A percentile compares a stretch with the other conserved stretches of the same genome.
These are phyloP conservation scores for Chenopodium quinoa DNA, from an alignment of 148 eudicot genomes.

Conservation along the genomic window DNA sequence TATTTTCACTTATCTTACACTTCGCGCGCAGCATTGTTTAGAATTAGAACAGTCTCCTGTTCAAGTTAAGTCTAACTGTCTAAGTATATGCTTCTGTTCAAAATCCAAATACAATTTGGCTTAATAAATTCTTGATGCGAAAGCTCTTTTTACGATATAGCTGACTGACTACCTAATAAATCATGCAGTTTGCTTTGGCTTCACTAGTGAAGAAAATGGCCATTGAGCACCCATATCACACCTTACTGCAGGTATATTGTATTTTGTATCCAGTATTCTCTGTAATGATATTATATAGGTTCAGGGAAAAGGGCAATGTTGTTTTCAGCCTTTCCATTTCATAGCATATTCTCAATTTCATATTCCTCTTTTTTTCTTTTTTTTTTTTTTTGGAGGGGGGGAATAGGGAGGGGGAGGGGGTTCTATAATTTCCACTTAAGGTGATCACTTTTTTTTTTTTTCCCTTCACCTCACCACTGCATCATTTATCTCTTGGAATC, in stretches of 20 bases:
- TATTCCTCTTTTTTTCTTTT: background rate
- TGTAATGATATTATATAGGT: background rate
- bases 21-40: too few relatives aligned
- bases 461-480: background rate
- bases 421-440: background rate
- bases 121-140: background rate
- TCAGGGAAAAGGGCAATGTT: slow-evolving; percentile 1
- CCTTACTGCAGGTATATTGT: slow-evolving; percentile 80
- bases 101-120: background rate
- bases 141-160: background rate
- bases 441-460: background rate
- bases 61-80: background rate
- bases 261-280: background rate
- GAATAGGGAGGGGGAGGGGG: background rate
- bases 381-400: too few relatives aligned
- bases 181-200: slow-evolving; percentile 85
- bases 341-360: background rate
- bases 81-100: background rate
- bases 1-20: background rate
- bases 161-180: slow-evolving; percentile 15
- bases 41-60: background rate
- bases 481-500: slow-evolving; percentile 14
- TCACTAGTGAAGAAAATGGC: slow-evolving; percentile 95
- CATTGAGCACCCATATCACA: slow-evolving; percentile 95
- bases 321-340: background rate